Evolutionary conservation across 805 yeast genomes (phyloP).

Genomic region (Grigorovia humatica): DNA sequence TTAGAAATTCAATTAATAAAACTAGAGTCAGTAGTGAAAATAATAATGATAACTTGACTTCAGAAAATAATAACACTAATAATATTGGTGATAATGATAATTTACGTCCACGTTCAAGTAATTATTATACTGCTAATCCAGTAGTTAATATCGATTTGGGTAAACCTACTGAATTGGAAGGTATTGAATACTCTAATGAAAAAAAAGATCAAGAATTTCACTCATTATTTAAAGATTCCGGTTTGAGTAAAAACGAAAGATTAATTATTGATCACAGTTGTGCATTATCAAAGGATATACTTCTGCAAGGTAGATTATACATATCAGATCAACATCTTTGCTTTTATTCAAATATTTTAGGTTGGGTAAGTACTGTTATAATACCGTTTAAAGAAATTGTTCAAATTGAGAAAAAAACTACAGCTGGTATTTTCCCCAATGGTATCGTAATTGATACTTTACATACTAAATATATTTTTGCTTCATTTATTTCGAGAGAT

Average conservation of each 20-base stretch:
- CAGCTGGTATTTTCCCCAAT: constrained; percentile 62
- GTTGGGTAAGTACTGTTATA: constrained; percentile 52
- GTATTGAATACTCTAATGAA: constrained; percentile 32
- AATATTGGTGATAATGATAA: background rate
- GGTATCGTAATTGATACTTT: constrained; percentile 56
- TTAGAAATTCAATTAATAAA: constrained; percentile 12
- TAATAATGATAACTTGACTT: background rate
- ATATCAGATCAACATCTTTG: constrained; percentile 47
- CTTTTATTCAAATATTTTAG: constrained; percentile 59
- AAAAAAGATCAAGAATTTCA: constrained; percentile 55
- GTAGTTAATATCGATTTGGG: constrained; percentile 11
- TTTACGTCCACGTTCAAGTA: constrained; percentile 11
- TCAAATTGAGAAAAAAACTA: constrained; percentile 54
- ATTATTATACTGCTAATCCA: constrained; percentile 12
- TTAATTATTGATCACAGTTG: constrained; percentile 55
- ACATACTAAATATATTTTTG: constrained; percentile 55
- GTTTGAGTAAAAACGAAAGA: constrained; percentile 37
- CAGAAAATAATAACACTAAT: background rate
- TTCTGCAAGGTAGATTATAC: constrained; percentile 62
- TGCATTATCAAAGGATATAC: constrained; percentile 59
- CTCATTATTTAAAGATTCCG: constrained; percentile 39
- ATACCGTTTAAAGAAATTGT: constrained; percentile 56
- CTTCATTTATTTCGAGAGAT: constrained; percentile 58
- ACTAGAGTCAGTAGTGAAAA: constrained; percentile 8
- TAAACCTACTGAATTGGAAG: constrained; percentile 12